Conservation (phyloP, 176 grass and related monocot species). For the Oryza nivara region DNA sequence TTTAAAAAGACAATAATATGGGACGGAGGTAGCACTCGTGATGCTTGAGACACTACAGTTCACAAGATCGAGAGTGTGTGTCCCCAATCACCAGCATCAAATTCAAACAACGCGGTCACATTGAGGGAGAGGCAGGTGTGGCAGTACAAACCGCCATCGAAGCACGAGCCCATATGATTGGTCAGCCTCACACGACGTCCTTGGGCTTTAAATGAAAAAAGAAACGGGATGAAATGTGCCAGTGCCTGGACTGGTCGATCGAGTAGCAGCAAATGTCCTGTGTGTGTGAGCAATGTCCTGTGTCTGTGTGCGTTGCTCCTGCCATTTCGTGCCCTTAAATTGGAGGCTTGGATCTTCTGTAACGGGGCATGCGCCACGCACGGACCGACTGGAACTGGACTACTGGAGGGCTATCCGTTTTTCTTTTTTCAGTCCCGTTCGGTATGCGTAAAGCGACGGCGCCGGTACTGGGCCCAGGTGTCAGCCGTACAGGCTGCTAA, state of each 20-base stretch:
- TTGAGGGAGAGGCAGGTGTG: background rate
- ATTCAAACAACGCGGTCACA: conserved; percentile 40
- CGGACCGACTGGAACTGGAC: background rate
- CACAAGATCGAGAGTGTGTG: background rate
- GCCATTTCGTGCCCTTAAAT: background rate
- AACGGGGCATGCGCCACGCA: background rate
- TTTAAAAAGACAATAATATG: too few species aligned
- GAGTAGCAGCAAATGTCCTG: background rate
- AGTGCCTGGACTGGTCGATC: background rate
- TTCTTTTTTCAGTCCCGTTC: background rate
- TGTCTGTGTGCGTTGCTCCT: background rate
- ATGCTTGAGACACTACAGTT: background rate
- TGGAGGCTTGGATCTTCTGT: conserved; percentile 27
- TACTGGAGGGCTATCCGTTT: background rate
- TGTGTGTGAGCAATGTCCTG: too few species aligned
- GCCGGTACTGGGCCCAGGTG: background rate
- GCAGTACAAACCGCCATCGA: conserved; percentile 4
- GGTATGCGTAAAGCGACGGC: background rate
- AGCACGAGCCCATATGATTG: conserved; percentile 33
- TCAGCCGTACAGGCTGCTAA: background rate
- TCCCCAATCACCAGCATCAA: background rate
- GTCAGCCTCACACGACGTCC: conserved; percentile 7
- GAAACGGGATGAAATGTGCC: background rate
- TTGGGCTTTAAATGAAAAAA: background rate
- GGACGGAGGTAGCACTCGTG: background rate